These are phyloP conservation scores for Nemania serpens DNA, from an alignment of 2,329 filamentous ascomycete genomes.

Conservation along the genomic window DNA sequence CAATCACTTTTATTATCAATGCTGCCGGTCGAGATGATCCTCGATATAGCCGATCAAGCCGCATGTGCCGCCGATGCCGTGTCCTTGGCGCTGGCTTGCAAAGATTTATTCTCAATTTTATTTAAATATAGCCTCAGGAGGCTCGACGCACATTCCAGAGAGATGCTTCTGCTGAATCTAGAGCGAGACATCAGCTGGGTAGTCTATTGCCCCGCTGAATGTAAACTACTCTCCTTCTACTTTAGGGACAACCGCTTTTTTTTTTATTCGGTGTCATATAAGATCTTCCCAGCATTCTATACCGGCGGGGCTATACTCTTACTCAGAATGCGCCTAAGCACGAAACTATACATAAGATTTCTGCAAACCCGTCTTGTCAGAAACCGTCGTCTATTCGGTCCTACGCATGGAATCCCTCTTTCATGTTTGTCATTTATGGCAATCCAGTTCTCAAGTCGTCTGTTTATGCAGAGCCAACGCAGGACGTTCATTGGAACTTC, in stretches of 20 bases:
- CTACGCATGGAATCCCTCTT: conserved; percentile 16
- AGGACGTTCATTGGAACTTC: conserved; percentile 5
- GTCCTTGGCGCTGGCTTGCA: conserved; percentile 19
- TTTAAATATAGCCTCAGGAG: conserved; percentile 10
- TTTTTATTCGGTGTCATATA: not conserved
- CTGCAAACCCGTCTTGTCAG: conserved; percentile 12
- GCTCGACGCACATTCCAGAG: conserved; percentile 13
- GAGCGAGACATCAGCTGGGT: conserved; percentile 15
- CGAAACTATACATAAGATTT: not conserved
- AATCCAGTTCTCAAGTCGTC: not conserved
- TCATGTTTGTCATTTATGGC: conserved; percentile 12
- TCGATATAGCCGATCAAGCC: conserved; percentile 17
- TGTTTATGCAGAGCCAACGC: conserved; percentile 4
- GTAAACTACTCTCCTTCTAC: conserved; percentile 11
- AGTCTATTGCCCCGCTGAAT: conserved; percentile 18
- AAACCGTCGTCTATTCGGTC: conserved; percentile 15
- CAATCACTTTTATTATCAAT: conserved; percentile 19
- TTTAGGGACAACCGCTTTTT: conserved; percentile 4
- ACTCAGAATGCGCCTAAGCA: not conserved
- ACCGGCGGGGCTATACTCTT: not conserved
- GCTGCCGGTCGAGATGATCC: conserved; percentile 22
- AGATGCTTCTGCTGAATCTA: conserved; percentile 9
- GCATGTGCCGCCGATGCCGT: conserved; percentile 12
- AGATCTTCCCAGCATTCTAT: not conserved
- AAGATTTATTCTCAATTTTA: conserved; percentile 14